Base-by-base conservation (phyloP, 2,329 filamentous ascomycete species). In the Cladosporium sp. region DNA sequence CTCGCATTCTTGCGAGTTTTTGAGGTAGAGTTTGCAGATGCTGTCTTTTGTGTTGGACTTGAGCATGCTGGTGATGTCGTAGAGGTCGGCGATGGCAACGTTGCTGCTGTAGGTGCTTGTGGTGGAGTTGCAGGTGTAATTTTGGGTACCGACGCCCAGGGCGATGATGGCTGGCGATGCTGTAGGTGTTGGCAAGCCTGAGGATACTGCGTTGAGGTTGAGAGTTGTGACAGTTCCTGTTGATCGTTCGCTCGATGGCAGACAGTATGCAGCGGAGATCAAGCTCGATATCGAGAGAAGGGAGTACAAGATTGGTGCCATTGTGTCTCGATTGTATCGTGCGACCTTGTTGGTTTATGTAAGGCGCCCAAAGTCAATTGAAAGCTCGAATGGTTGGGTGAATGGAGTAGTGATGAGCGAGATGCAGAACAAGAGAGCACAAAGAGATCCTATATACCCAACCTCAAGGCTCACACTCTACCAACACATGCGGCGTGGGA, bases 111-210 rank as follows among this genome's bases (percentile, higher is more conserved):
- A 70, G 30, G 58, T 62, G 39, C 55, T 51, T 28, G 55, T 61
- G 14, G 62, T 63, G 9, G 67, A 60, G 30, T 66, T 69, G 73
- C 86, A 88, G 38, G 83, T 86, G 77, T 88, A 88, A 80, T 88
- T 88, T 68, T 88, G 86, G 66, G 86, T 82, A 59, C 86, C 86
- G 65, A 86, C 81, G 64, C 85, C 86, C 42, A 88, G 73, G 58
- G 78, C 80, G 62, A 88, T 81, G 74, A 66, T 68, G 34, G 69
- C 67, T 5, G 60, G 50, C 22, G 43, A 36, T 25, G 50, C 19
- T 9, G 50, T 55, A 14, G 58, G 58, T 15, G 42, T 15, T 22
- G 58, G 58, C 5, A 59, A 39, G 40, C 58, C 56, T 17, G 56
- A 28, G 12, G 47, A 51, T 19, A 59, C 56, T 28, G 47, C 38